These are phyloP conservation scores for Colletotrichum sp. DNA, from an alignment of 2,329 filamentous ascomycete genomes.

Conservation along the genomic window DNA sequence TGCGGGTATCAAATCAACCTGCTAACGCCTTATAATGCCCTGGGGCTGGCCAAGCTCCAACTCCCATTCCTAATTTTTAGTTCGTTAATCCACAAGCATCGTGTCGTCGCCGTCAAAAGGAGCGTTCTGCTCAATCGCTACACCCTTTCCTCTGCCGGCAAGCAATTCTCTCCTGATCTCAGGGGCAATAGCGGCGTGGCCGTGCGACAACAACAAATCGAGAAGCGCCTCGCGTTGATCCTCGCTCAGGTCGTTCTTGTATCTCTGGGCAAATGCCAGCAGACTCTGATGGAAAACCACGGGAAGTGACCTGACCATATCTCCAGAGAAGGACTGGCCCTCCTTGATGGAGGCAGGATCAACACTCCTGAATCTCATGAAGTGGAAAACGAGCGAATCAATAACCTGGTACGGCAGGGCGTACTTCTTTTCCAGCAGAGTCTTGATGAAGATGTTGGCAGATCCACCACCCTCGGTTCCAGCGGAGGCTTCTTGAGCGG, in stretches of 20 bases:
- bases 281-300: slow-evolving; percentile 97
- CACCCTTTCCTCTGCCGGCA: slow-evolving; percentile 84
- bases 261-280: slow-evolving; percentile 89
- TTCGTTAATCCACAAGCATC: slow-evolving; percentile 72
- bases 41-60: slow-evolving; percentile 14
- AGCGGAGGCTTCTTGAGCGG: slow-evolving; percentile 84
- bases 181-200: slow-evolving; percentile 87
- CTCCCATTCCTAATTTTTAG: slow-evolving; percentile 12
- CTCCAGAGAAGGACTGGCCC: slow-evolving; percentile 48
- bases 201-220: slow-evolving; percentile 83
- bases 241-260: slow-evolving; percentile 95
- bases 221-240: slow-evolving; percentile 91
- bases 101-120: slow-evolving; percentile 83
- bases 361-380: slow-evolving; percentile 82
- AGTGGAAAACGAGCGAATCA: slow-evolving; percentile 95
- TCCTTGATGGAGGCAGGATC: slow-evolving; percentile 62
- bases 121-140: slow-evolving; percentile 65
- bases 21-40: slow-evolving; percentile 21
- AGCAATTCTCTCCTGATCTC: slow-evolving; percentile 90
- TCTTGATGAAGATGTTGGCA: slow-evolving; percentile 94
- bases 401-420: slow-evolving; percentile 94
- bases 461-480: slow-evolving; percentile 87
- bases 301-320: slow-evolving; percentile 70
- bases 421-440: slow-evolving; percentile 95
- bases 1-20: slow-evolving; percentile 25